Evolutionary conservation across 2,329 filamentous ascomycete genomes (phyloP), one percentile per base, ranked within the genome.

Genomic region (Aureobasidium pullulans): DNA sequence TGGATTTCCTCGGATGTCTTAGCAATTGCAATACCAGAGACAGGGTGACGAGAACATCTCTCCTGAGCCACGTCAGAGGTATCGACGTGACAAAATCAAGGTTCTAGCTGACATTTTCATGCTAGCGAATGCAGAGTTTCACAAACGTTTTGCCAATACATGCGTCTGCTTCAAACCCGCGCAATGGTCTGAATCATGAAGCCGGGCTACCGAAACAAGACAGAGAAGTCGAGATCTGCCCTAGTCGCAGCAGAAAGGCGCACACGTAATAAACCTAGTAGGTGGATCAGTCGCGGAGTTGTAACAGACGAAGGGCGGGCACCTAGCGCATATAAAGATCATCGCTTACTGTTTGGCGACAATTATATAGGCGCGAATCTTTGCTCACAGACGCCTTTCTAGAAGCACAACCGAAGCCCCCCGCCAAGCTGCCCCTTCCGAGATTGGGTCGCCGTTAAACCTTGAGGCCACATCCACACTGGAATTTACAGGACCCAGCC

Each of bases 121-220:
- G 50, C 52, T 56, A 57, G 54, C n/a, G 54, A 48, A 47, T 39
- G 54, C 54, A 48, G 43, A 57, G 54, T 57, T 57, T 57, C 54
- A 57, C 42, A 57, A 57, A 57, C 54, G 54, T 57, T 57, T 57
- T 57, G 42, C 54, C 54, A 57, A 57, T 47, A 48, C 52, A 54
- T 46, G 31, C 54, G 23, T 57, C 54, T 44, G 31, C 52, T 56
- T 29, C 40, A 40, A 29, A 56, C 37, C 52, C 52, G 37, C 23
- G 50, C 39, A 43, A 37, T 52, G 19, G 19, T 39, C 50, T 32
- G 53, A 57, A 11, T 48, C 32, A 57, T 57, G 54, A 46, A 47
- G 54, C 54, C 54, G 54, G 54, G 43, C 42, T 39, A 47, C 34
- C 54, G 42, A 48, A 48, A 57, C 39, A 57, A 46, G 11, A 57